phyloP scores from a whole-genome alignment of 257 asterid species.

The Fraxinus anomala region DNA sequence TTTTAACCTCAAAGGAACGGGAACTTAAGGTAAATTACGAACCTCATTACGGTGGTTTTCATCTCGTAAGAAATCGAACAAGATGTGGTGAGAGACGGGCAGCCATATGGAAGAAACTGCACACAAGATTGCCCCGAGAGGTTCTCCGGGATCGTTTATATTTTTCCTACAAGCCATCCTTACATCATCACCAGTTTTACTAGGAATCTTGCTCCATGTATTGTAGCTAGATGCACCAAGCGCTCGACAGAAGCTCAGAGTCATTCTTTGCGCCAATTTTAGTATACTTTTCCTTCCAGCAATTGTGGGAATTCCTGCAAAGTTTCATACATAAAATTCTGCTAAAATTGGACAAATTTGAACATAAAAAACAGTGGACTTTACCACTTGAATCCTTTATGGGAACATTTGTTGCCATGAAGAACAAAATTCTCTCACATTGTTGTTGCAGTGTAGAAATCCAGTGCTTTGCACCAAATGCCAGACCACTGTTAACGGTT shows the following conservation, averaged over 20 bases:
- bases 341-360: background rate
- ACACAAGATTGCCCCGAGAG: constrained; percentile 68
- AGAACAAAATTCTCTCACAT: constrained; percentile 71
- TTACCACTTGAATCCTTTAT: constrained; percentile 75
- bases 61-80: constrained; percentile 78
- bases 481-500: constrained; percentile 72
- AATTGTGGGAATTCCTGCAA: constrained; percentile 67
- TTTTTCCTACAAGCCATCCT: constrained; percentile 71
- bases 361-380: background rate
- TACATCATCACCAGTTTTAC: constrained; percentile 68
- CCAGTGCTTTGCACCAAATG: constrained; percentile 93
- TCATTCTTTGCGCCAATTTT: constrained; percentile 81
- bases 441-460: constrained; percentile 73
- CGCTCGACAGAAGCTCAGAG: constrained; percentile 60
- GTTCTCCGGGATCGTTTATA: constrained; percentile 71
- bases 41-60: constrained; percentile 77
- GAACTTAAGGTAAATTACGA: constrained; percentile 2
- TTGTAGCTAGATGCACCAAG: constrained; percentile 71
- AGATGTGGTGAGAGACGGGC: constrained; percentile 57
- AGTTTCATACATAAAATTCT: background rate
- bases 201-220: constrained; percentile 71
- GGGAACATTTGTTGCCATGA: constrained; percentile 84
- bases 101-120: constrained; percentile 80
- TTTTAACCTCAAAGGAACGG: background rate
- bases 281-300: constrained; percentile 87